Evolutionary conservation across 2,329 filamentous ascomycete genomes (phyloP), one percentile per base, ranked within the genome.

Genomic region (Rutstroemia sp.): DNA sequence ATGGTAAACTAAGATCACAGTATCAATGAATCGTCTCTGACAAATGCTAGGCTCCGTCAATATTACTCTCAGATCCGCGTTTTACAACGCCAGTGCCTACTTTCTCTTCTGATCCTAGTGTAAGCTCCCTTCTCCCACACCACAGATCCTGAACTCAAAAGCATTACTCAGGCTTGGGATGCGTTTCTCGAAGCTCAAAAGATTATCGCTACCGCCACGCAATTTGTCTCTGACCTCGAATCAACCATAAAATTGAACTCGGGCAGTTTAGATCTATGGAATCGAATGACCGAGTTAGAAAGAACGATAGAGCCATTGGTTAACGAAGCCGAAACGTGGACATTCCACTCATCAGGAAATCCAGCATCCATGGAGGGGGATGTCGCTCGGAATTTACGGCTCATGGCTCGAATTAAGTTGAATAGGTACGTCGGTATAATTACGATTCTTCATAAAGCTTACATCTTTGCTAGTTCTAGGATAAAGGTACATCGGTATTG

Each of bases 401-500:
- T 70, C 30, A 78, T 79, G 67, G 71, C 76, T 9, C 71, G 72
- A 12, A 78, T 79, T 56, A 79, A 79, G 73, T 63, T 48, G 63
- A 53, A 54, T 34, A 54, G 52, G 52, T 49, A 23, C 12, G 30
- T 34, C 12, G 9, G 10, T 34, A 34, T 12, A 34, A 12, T 34
- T 34, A 2, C 30, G 12, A 9, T 12, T 34, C 10, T 34, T 34
- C 9, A 34, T 12, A 34, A 34, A 34, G 30, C 30, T 34, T 34
- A 34, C 30, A 34, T 34, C 9, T 34, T 34, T 9, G 30, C 9
- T 12, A 78, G 77, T 64, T 76, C 77, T 10, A 69, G 76, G 14
- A 78, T 78, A 60, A 79, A 79, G 61, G 63, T 78, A 3, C 77
- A 80, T 59, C 73, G 77, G 1, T 79, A 78, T 62, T 74, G 72